Conservation (phyloP, 495 filamentous ascomycete species). For the Penicillium cosmopolitanum region DNA sequence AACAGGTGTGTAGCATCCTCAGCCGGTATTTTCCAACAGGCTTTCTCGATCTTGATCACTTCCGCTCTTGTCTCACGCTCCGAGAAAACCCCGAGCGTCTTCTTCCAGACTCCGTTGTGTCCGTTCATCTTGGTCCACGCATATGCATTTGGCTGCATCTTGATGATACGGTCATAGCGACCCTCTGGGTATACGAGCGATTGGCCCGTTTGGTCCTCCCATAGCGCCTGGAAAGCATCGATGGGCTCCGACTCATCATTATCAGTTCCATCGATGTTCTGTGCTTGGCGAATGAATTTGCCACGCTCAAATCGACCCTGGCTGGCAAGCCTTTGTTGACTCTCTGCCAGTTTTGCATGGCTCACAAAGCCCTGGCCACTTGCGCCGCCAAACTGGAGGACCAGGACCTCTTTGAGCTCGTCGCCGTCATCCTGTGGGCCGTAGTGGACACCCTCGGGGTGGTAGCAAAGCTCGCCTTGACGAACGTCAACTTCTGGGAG, state of each 20-base stretch:
- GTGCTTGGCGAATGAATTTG: not conserved
- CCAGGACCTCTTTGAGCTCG: slow-evolving; percentile 11
- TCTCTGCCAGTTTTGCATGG: slow-evolving; percentile 5
- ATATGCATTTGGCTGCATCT: not conserved
- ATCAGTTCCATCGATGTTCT: not conserved
- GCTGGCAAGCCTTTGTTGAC: slow-evolving; percentile 1
- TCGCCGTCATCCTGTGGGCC: slow-evolving; percentile 17
- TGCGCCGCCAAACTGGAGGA: slow-evolving; percentile 21
- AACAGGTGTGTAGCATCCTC: not conserved
- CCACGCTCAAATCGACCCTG: slow-evolving; percentile 13
- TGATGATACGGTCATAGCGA: not conserved
- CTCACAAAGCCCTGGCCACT: slow-evolving; percentile 17
- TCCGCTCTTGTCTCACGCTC: slow-evolving; percentile 15
- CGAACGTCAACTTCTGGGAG: slow-evolving; percentile 7
- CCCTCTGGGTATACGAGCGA: not conserved
- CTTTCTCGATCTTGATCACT: slow-evolving; percentile 2
- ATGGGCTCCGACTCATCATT: not conserved
- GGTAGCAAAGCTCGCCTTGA: slow-evolving; percentile 20
- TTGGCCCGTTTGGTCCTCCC: not conserved
- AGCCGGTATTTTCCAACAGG: not conserved
- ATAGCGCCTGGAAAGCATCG: not conserved
- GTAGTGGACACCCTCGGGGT: slow-evolving; percentile 18
- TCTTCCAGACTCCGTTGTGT: not conserved
- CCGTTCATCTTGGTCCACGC: not conserved
- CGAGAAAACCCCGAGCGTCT: slow-evolving; percentile 13